Conservation (phyloP, 2,329 filamentous ascomycete genomes). For the Arthrobotrys sinensis region DNA sequence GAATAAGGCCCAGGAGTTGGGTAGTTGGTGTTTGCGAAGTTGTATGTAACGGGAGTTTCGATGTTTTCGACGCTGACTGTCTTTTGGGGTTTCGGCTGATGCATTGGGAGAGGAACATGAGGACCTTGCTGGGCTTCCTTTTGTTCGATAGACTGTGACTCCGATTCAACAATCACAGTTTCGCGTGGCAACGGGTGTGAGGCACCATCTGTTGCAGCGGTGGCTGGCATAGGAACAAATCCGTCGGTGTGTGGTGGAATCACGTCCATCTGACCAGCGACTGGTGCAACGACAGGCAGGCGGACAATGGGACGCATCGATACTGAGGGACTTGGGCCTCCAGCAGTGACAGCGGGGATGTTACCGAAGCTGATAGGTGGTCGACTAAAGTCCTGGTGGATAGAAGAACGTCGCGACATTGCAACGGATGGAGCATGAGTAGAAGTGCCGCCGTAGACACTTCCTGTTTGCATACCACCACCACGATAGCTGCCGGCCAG, state of each 20-base stretch:
- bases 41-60: conserved; percentile 79
- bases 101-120: conserved; percentile 77
- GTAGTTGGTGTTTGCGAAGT: conserved; percentile 73
- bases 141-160: conserved; percentile 70
- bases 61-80: conserved; percentile 93
- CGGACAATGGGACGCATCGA: conserved; percentile 64
- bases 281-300: conserved; percentile 65
- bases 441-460: conserved; percentile 74
- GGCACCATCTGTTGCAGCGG: conserved; percentile 14
- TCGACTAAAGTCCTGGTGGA: conserved; percentile 62
- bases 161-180: conserved; percentile 4
- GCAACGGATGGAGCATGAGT: conserved; percentile 64
- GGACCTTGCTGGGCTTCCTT: conserved; percentile 75
- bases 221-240: conserved; percentile 17
- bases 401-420: conserved; percentile 64
- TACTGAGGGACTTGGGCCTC: conserved; percentile 40
- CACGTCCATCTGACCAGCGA: conserved; percentile 57
- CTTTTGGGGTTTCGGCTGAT: conserved; percentile 96
- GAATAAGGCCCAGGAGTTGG: conserved; percentile 63
- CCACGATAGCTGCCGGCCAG: conserved; percentile 57
- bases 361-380: conserved; percentile 60
- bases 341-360: conserved; percentile 54
- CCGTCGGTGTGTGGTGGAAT: conserved; percentile 32
- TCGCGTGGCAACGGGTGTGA: conserved; percentile 32
- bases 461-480: conserved; percentile 76